Evolutionary conservation across 805 yeast genomes (phyloP), one percentile per base, ranked within the genome.

Genomic region (Pichia membranifaciens): DNA sequence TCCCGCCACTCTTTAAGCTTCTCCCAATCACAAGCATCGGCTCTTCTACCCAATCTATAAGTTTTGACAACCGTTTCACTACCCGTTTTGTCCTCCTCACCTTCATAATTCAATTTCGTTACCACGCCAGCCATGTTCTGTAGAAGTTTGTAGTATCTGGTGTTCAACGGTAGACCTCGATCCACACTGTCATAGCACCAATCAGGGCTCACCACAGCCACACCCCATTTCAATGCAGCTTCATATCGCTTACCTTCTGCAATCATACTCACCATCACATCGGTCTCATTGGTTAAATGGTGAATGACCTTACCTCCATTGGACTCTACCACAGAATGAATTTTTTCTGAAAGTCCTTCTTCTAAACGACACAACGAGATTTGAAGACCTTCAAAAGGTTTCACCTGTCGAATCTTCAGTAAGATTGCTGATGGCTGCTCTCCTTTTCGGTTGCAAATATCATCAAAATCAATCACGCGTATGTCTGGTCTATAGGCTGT

Each of bases 401-500:
- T 71, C 45, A 78, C 20, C 1, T 15, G 12, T 15, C 44, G 44
- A 8, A 61, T 23, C 1, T 41, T 21, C 8, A 23, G 23, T 13
- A 25, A 29, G 18, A 46, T 17, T 23, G 53, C 52, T 15, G 22
- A 8, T 18, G 33, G 25, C 18, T 15, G 70, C 75, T 32, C 87
- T 87, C 16, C 66, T 55, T n/a, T 74, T 57, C 88, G 8, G 84
- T 60, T 59, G 22, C 69, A 57, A 5, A 88, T 65, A 5, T 73
- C 62, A 3, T 72, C 71, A 1, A 77, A 72, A 6, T 67, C 59
- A 10, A 87, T 58, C 49, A 87, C 76, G 40, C 57, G 58, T 23
- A 87, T 71, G 60, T 84, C 91, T 35, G 72, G 71, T 44, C 87
- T 65, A 47, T 69, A 65, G 45, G 68, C 59, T 6, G 75, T 71